Percentiles rank a stretch among this genome's conserved stretches.
phyloP scores from a whole-genome alignment of 2,329 filamentous ascomycete genomes.

The Myriangium duriaei region DNA sequence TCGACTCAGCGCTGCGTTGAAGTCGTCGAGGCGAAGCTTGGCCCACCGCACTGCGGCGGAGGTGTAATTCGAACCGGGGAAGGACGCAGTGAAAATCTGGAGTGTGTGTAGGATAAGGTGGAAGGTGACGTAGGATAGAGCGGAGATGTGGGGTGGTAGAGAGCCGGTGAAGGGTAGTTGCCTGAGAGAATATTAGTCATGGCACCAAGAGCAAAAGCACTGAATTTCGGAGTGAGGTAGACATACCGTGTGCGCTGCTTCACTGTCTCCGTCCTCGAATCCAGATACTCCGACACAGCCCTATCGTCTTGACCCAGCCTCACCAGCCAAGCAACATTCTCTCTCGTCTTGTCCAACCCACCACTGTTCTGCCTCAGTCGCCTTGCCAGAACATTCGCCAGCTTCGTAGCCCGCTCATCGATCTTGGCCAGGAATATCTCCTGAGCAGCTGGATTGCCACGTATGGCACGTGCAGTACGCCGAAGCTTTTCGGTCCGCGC shows the following conservation, averaged over 20 bases:
- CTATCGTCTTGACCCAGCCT: slow-evolving; percentile 82
- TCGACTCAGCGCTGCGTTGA: slow-evolving; percentile 69
- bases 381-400: slow-evolving; percentile 65
- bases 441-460: slow-evolving; percentile 75
- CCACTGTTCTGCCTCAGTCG: slow-evolving; percentile 68
- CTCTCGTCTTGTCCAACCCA: slow-evolving; percentile 63
- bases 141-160: slow-evolving; percentile 84
- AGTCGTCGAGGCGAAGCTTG: slow-evolving; percentile 86
- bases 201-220: slow-evolving; percentile 1
- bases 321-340: slow-evolving; percentile 72
- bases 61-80: slow-evolving; percentile 77
- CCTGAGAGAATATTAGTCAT: slow-evolving; percentile 34
- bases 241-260: slow-evolving; percentile 66
- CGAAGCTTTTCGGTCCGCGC: slow-evolving; percentile 74
- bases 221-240: background rate
- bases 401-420: slow-evolving; percentile 65
- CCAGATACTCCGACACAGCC: slow-evolving; percentile 75
- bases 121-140: slow-evolving; percentile 92
- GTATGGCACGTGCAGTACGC: slow-evolving; percentile 63
- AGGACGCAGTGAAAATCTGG: slow-evolving; percentile 29
- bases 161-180: slow-evolving; percentile 94
- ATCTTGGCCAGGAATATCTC: slow-evolving; percentile 88
- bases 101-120: slow-evolving; percentile 89
- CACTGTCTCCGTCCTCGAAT: slow-evolving; percentile 64
- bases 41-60: slow-evolving; percentile 96